Base-by-base conservation (phyloP, 495 filamentous ascomycete genomes). In the Evansstolkia leycettana region DNA sequence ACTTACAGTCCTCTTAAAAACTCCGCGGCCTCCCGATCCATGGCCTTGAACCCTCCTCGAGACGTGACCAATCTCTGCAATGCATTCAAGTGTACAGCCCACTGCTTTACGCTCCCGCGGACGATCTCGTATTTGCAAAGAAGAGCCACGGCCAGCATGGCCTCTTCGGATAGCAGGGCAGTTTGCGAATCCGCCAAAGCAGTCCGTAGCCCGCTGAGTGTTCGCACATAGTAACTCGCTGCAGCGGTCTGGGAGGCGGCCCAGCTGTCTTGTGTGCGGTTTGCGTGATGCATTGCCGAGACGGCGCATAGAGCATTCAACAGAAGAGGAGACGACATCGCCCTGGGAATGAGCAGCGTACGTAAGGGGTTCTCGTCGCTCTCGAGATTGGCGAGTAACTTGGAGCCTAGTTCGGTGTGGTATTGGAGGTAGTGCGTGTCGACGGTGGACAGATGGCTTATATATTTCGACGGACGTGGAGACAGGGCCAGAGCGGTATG, bases 391-490 rank as follows among this genome's bases (percentile, higher is more conserved):
- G 59, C 55, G 31, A 67, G 45, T 2, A 61, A 48, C 18, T 48
- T 55, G 24, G 60, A 64, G 15, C 55, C 62, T 18, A 48, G 35
- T 36, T 63, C 59, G 31, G 58, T 51, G 28, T 67, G 60, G 27
- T 67, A 67, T 43, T 64, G 60, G 13, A 67, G 52, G 38, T 62
- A 67, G 32, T 64, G 55, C 10, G 51, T 50, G 39, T 67, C 62
- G 28, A 50, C 31, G 10, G 47, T 36, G 0, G 58, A 56, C 9
- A 65, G 41, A 37, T 61, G 57, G 27, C 39, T 55, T 19, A 55
- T 42, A 16, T 36, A 27, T 32, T 45, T 38, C 7, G 39, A 37
- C 5, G 42, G 41, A 11, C 34, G 37, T 3, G 42, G 40, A n/a
- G 42, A 36, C 12, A 42, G 16, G 15, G 37, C 31, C 12, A 43